phyloP scores from a whole-genome alignment of 2,329 filamentous ascomycete species.

The Cryphonectria carpinicola region DNA sequence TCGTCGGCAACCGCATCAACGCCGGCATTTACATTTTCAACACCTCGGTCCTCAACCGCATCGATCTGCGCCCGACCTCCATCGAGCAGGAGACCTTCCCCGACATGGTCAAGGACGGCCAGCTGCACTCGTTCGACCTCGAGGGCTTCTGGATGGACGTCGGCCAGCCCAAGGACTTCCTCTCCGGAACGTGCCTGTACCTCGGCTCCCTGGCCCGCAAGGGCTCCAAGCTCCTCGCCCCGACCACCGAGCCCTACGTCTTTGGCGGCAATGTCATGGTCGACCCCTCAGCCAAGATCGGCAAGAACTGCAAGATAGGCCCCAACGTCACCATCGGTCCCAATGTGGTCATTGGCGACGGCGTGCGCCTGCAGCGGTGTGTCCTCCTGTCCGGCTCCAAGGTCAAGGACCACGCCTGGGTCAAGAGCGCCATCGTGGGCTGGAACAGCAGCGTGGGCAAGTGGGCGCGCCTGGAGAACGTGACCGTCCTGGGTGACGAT shows the following conservation, averaged over 20 bases:
- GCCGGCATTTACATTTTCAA: slow-evolving; percentile 98
- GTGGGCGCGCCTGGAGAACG: slow-evolving; percentile 96
- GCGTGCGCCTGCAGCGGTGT: slow-evolving; percentile 90
- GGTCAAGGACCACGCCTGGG: slow-evolving; percentile 98
- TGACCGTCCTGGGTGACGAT: slow-evolving; percentile 96
- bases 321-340: slow-evolving; percentile 97
- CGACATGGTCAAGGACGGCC: slow-evolving; percentile 83
- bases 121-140: slow-evolving; percentile 93
- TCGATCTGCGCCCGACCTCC: slow-evolving; percentile 93
- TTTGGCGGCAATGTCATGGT: slow-evolving; percentile 95
- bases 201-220: slow-evolving; percentile 91
- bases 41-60: slow-evolving; percentile 85
- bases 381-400: slow-evolving; percentile 88
- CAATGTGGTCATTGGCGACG: slow-evolving; percentile 88
- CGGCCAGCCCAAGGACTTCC: slow-evolving; percentile 97
- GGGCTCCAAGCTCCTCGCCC: slow-evolving; percentile 79
- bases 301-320: slow-evolving; percentile 97
- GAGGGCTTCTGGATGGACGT: slow-evolving; percentile 99
- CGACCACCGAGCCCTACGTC: slow-evolving; percentile 76
- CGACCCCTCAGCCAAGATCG: slow-evolving; percentile 91
- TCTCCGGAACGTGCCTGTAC: slow-evolving; percentile 94
- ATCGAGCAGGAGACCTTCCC: slow-evolving; percentile 99
- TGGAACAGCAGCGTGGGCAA: slow-evolving; percentile 97
- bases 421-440: slow-evolving; percentile 97
- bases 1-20: slow-evolving; percentile 98